Conservation (phyloP, 2,329 filamentous ascomycete species). For the Cytospora piceicola region DNA sequence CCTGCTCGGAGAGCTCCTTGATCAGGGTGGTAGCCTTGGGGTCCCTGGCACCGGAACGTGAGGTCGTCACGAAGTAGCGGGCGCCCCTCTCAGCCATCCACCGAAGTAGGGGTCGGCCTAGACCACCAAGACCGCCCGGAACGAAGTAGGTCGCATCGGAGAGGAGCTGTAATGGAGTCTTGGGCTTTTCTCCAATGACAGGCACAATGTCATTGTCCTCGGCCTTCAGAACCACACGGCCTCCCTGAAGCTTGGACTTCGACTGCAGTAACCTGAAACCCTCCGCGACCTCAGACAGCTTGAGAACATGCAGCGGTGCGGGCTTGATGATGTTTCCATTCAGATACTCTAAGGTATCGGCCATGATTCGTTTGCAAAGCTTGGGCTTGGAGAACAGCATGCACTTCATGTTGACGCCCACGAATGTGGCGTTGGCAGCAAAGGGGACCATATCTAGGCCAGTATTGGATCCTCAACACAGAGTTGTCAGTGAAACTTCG, state of each 20-base stretch:
- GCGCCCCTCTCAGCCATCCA: slow-evolving; percentile 10
- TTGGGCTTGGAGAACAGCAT: slow-evolving; percentile 13
- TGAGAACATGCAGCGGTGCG: slow-evolving; percentile 4
- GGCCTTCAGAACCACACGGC: slow-evolving; percentile 4
- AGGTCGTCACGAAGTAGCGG: slow-evolving; percentile 10
- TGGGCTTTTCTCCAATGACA: neutral
- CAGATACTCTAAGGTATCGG: slow-evolving; percentile 4
- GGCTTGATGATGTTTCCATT: slow-evolving; percentile 2
- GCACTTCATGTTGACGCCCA: slow-evolving; percentile 18
- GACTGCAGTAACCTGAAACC: slow-evolving; percentile 11
- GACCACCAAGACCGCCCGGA: slow-evolving; percentile 11
- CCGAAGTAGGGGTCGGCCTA: slow-evolving; percentile 6
- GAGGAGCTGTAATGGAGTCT: neutral
- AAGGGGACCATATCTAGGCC: slow-evolving; percentile 17
- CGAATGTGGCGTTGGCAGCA: slow-evolving; percentile 5
- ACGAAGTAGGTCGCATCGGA: slow-evolving; percentile 5
- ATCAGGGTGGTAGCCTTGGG: slow-evolving; percentile 4
- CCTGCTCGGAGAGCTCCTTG: slow-evolving; percentile 1
- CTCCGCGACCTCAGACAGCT: slow-evolving; percentile 9
- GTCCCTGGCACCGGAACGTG: neutral
- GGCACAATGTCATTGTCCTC: slow-evolving; percentile 1
- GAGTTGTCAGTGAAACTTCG: neutral
- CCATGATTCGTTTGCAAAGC: neutral
- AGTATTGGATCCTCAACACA: slow-evolving; percentile 6
- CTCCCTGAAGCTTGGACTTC: slow-evolving; percentile 6